Base-by-base conservation (phyloP, 1,284 basidiomycete species). In the Phellopilus nigrolimitatus region DNA sequence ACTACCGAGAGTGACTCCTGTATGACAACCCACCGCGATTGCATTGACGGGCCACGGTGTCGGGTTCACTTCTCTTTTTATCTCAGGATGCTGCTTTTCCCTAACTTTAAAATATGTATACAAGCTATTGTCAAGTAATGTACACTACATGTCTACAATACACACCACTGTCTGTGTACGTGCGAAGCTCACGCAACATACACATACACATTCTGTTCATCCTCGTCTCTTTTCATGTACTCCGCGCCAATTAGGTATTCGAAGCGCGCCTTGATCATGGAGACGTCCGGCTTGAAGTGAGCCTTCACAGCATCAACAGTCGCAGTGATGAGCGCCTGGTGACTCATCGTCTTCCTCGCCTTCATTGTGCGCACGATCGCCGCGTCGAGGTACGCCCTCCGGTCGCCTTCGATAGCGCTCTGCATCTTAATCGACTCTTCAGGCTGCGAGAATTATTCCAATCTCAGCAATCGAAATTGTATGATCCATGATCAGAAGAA, bases 361-460 rank as follows among this genome's bases (percentile, higher is more conserved):
- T 97, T 97, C 92, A 97, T 95, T 63, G 95, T 84, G 2, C 93
- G 83, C 31, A 97, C 93, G 58, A 97, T 95, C 4, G 94, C 93
- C 0, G 94, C 93, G 60, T 98, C 94, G 22, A 98, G 73, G 47
- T 88, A 82, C 56, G 87, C 79, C 55, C 88, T 86, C 53, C 95
- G 82, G 67, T 97, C 93, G 31, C 86, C 79, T 55, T 95, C 86
- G 37, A 98, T 92, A 36, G 86, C 79, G 13, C 78, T 78, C 61
- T 92, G 89, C 6, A 92, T 95, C 57, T 83, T 79, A 58, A 80
- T 79, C 22, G 87, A 83, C 70, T 98, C 95, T 64, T 97, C 94
- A 28, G 80, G 77, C 89, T 93, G 56, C n/a, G n/a, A n/a, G n/a
- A n/a, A n/a, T n/a, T n/a, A n/a, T n/a, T n/a, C n/a, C n/a, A n/a